phyloP scores from a whole-genome alignment of 2,329 filamentous ascomycete species.

The Fusarium sp. region DNA sequence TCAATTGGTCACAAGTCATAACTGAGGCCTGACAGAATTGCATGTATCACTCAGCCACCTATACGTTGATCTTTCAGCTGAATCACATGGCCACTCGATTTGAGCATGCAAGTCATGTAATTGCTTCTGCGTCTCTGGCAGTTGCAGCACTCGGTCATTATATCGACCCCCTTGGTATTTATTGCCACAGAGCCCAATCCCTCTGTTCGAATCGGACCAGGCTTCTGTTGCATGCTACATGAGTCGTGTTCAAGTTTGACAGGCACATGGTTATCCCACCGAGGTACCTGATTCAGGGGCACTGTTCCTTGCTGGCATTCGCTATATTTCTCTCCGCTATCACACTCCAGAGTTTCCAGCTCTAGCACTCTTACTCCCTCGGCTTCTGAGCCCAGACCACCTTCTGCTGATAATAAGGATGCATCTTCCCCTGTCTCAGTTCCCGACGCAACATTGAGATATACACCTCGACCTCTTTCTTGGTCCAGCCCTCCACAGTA shows the following conservation, averaged over 20 bases:
- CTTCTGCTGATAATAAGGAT: constrained; percentile 36
- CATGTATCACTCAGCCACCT: background rate
- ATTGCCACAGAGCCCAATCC: accelerated
- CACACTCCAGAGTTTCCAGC: no score
- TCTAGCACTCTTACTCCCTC: background rate
- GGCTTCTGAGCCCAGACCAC: constrained; percentile 34
- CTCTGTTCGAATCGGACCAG: background rate
- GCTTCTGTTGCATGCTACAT: no score
- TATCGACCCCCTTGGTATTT: background rate
- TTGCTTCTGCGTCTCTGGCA: background rate
- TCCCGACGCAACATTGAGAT: constrained; percentile 40
- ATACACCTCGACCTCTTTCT: constrained; percentile 36
- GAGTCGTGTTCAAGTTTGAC: background rate
- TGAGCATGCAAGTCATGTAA: background rate
- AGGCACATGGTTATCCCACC: no score
- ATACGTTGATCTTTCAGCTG: background rate
- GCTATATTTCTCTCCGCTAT: no score
- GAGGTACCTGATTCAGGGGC: no score
- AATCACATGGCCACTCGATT: background rate
- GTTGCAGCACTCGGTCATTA: background rate
- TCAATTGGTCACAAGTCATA: background rate
- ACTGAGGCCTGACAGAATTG: background rate
- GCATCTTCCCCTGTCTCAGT: constrained; percentile 33
- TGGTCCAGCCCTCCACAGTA: constrained; percentile 37
- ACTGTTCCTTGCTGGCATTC: no score